phyloP scores from a whole-genome alignment of 495 filamentous ascomycete genomes.

The Clohesyomyces aquaticus region DNA sequence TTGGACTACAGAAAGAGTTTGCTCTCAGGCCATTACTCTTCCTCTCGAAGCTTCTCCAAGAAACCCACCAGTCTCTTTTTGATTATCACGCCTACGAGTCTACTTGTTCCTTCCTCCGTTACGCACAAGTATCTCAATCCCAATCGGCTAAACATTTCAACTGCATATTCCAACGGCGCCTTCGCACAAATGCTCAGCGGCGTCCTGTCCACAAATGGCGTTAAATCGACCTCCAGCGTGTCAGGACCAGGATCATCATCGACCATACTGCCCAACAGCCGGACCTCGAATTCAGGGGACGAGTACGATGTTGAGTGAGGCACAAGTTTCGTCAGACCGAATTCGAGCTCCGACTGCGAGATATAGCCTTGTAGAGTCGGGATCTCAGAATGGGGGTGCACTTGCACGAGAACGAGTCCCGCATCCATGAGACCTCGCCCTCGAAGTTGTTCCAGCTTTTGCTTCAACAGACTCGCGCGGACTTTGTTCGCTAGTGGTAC shows the following conservation, averaged over 20 bases:
- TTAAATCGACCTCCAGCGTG: conserved; percentile 49
- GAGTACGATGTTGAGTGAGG: conserved; percentile 33
- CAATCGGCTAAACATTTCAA: conserved; percentile 63
- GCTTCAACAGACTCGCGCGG: conserved; percentile 47
- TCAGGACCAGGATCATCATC: conserved; percentile 35
- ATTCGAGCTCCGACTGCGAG: conserved; percentile 59
- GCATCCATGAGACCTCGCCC: conserved; percentile 59
- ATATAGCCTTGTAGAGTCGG: conserved; percentile 56
- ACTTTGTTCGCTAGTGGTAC: conserved; percentile 53
- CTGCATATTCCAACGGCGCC: conserved; percentile 60
- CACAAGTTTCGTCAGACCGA: conserved; percentile 51
- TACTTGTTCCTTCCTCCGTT: conserved; percentile 51
- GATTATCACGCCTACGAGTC: conserved; percentile 47
- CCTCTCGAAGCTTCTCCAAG: conserved; percentile 41
- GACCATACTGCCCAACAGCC: conserved; percentile 49
- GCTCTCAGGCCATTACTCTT: not conserved
- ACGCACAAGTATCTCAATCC: conserved; percentile 58
- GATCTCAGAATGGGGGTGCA: conserved; percentile 8
- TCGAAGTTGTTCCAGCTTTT: conserved; percentile 54
- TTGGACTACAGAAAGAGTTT: no score
- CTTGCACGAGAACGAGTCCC: conserved; percentile 59
- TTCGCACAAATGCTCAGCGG: conserved; percentile 55
- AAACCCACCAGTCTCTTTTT: conserved; percentile 49
- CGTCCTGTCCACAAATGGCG: conserved; percentile 57
- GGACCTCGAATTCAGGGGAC: conserved; percentile 44